Percentiles rank a stretch among this genome's conserved stretches.
These are phyloP conservation scores for Histomonas meleagridis DNA, from an alignment of 208 protist species.

Conservation along the genomic window DNA sequence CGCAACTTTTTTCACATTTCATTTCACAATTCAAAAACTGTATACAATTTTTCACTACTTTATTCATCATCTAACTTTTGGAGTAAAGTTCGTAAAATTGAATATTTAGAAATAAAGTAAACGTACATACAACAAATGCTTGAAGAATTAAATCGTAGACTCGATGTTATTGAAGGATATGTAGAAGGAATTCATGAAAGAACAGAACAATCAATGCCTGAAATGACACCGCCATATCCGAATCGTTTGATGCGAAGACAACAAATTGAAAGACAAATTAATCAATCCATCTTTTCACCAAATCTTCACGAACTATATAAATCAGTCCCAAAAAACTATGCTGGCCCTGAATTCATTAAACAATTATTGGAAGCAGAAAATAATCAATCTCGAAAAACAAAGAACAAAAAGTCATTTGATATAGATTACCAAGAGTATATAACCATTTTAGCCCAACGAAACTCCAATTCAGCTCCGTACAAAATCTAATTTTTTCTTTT, in stretches of 20 bases:
- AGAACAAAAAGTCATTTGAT: not conserved
- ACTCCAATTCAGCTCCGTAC: not conserved
- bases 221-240: not conserved
- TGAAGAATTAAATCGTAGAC: not conserved
- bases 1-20: no score
- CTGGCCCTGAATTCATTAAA: not conserved
- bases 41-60: no score
- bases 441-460: not conserved
- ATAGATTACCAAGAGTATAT: not conserved
- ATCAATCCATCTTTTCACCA: not conserved
- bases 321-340: not conserved
- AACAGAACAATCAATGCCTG: not conserved
- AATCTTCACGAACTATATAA: not conserved
- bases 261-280: not conserved
- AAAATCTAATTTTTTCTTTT: not conserved
- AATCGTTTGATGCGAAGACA: not conserved
- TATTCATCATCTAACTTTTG: no score
- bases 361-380: slow-evolving; percentile 22
- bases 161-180: not conserved
- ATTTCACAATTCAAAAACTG: no score
- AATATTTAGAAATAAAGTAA: no score
- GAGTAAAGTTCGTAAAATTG: no score
- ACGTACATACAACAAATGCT: no score
- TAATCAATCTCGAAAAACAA: not conserved
- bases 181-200: not conserved